Conservation (phyloP, 352 stramenopile genomes). For the Phytophthora sojae region DNA sequence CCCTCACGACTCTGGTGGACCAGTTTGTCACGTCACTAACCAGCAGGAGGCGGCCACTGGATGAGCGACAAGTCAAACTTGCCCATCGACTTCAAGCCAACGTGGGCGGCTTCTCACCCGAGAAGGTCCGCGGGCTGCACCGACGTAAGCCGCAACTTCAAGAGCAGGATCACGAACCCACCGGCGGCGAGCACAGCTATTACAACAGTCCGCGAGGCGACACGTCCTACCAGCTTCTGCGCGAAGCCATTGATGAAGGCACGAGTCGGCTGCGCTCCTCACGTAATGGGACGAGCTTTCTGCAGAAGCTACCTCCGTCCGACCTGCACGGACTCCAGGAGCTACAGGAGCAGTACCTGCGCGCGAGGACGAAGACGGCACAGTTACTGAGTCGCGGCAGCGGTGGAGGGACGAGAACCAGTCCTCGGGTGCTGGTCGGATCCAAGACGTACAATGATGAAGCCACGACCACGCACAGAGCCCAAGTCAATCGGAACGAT, state of each 20-base stretch:
- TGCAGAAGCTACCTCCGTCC: slow-evolving; percentile 42
- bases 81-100: slow-evolving; percentile 57
- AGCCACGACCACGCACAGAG: background rate
- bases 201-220: slow-evolving; percentile 24
- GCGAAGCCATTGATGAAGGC: slow-evolving; percentile 61
- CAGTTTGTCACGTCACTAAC: slow-evolving; percentile 28
- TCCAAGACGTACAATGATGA: slow-evolving; percentile 2
- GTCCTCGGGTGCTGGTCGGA: slow-evolving; percentile 3
- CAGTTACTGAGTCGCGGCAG: background rate
- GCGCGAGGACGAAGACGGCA: slow-evolving; percentile 14
- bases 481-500: slow-evolving; percentile 17
- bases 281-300: slow-evolving; percentile 58
- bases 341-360: slow-evolving; percentile 47
- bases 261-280: slow-evolving; percentile 52
- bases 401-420: slow-evolving; percentile 4
- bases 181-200: slow-evolving; percentile 9
- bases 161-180: background rate
- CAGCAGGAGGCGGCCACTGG: slow-evolving; percentile 44
- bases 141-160: slow-evolving; percentile 15
- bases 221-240: slow-evolving; percentile 58
- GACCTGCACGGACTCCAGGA: slow-evolving; percentile 43
- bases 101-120: slow-evolving; percentile 57
- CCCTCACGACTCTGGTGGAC: slow-evolving; percentile 23
- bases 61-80: slow-evolving; percentile 65
- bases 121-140: slow-evolving; percentile 43